Base-by-base conservation (phyloP, 1,139 yeast species). In the Yamadazyma jaroonii region DNA sequence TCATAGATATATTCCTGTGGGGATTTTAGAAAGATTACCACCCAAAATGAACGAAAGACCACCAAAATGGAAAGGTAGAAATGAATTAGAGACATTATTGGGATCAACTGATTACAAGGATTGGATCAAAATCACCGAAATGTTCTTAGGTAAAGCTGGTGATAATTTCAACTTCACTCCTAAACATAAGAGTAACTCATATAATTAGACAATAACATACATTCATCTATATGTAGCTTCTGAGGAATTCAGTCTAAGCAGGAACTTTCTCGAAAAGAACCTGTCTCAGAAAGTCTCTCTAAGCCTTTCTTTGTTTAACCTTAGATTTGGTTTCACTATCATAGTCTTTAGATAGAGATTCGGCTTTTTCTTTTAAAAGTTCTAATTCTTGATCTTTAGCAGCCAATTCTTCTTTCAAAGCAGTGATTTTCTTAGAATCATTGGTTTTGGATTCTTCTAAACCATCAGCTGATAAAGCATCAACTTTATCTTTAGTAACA, bases 101-200 rank as follows among this genome's bases (percentile, higher is more conserved):
- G 97, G 94, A 0, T 83, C 95, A 31, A 67, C 80, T 4, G 94
- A 90, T 61, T 88, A 84, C 64, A 76, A 72, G 53, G 98, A 92
- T 61, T 92, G 99, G 99, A 86, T 92, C 59, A 92, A 90, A 61
- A 79, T 94, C 46, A 79, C 95, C n/a, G 98, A 94, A 59, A 79
- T 89, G 95, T 90, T 90, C 56, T 74, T 92, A 49, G 98, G 98
- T 15, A 87, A 87, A 42, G 84, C 84, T 1, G 79, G 83, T 37
- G 84, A 79, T 4, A 72, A 66, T 31, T 92, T 94, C 64, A 78
- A 76, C 37, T 92, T 89, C 58, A 74, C 77, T 40, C 98, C 99
- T 36, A 92, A 92, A 63, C 99, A 92, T 61, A 92, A 90, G 72
- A 86, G 96, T 62, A 92, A 86, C 52, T 73, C 96, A 10, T 32